phyloP scores from a whole-genome alignment of 2,329 filamentous ascomycete species.

The Xylaria polymorpha region DNA sequence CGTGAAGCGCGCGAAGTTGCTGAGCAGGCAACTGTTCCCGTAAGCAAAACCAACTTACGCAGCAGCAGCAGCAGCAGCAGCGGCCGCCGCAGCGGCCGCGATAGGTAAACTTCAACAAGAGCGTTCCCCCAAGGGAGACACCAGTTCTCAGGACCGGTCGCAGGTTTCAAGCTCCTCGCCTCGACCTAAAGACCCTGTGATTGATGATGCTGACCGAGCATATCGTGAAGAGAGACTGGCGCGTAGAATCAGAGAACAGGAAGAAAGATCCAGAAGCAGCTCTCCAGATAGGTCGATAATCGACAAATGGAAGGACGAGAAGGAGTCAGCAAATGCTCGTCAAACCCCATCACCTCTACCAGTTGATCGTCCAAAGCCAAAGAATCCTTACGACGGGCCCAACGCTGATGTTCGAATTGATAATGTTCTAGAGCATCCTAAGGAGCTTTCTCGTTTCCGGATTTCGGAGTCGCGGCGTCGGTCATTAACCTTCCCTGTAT shows the following conservation, averaged over 20 bases:
- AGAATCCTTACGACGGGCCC: slow-evolving; percentile 66
- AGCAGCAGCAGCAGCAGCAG: slow-evolving; percentile 60
- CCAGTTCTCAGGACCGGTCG: slow-evolving; percentile 52
- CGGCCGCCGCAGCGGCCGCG: slow-evolving; percentile 53
- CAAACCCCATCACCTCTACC: slow-evolving; percentile 67
- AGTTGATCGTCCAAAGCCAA: slow-evolving; percentile 55
- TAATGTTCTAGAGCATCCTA: slow-evolving; percentile 64
- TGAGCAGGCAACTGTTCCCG: slow-evolving; percentile 61
- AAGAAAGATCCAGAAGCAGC: slow-evolving; percentile 63
- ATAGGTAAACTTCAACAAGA: slow-evolving; percentile 53
- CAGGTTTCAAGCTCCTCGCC: slow-evolving; percentile 46
- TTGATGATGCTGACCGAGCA: slow-evolving; percentile 67
- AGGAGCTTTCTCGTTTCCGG: slow-evolving; percentile 58
- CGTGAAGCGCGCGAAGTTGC: slow-evolving; percentile 57
- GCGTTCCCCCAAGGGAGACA: slow-evolving; percentile 50
- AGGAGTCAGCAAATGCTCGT: slow-evolving; percentile 52
- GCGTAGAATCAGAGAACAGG: slow-evolving; percentile 64
- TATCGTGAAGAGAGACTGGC: slow-evolving; percentile 68
- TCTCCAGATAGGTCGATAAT: slow-evolving; percentile 66
- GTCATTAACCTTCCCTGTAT: slow-evolving; percentile 49
- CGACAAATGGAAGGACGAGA: slow-evolving; percentile 62
- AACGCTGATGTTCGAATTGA: slow-evolving; percentile 74
- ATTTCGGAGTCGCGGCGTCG: slow-evolving; percentile 45
- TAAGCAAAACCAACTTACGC: slow-evolving; percentile 61
- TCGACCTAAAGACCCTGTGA: slow-evolving; percentile 58